Base-by-base conservation (phyloP, 2,329 filamentous ascomycete genomes). In the Verticillium longisporum region DNA sequence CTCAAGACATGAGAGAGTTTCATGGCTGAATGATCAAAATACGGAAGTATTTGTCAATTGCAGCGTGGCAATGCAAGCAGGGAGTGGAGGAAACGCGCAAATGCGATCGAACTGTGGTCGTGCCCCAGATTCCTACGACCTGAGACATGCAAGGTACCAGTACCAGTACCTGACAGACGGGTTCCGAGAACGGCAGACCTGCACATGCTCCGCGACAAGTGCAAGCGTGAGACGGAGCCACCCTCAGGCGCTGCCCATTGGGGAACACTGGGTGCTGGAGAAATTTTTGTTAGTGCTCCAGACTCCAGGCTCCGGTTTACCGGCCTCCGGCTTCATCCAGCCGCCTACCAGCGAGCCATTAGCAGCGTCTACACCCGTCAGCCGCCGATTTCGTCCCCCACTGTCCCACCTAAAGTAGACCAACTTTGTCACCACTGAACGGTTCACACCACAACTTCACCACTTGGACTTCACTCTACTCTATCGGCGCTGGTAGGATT, bases 321-420 rank as follows among this genome's bases (percentile, higher is more conserved):
- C 45, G 45, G 45, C 45, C 15, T 50, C 45, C 45, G 45, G 45
- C 45, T 50, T 50, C 45, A 21, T 50, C 45, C 45, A 50, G 9
- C n/a, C 45, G 45, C 45, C 45, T 50, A 11, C 45, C 45, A 50
- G 45, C 45, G 45, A 50, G 45, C 45, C 18, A 50, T 50, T 50
- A 50, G 45, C 45, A 50, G n/a, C 45, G 4, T 9, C n/a, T 41
- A 15, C 14, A 41, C 38, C 38, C 38, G 38, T 41, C 31, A 14
- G 54, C 18, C 56, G 56, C 56, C 56, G 56, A 58, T 58, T 58
- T 50, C 56, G 56, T 58, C 56, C 56, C 14, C 21, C n/a, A 15
- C 55, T 31, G 33, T 37, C 18, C 55, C 18, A 26, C 26, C 26
- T 26, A 26, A 26, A 2, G 26, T 26, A 18, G 34, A 41, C 56